These are phyloP conservation scores for Cucurbita ficifolia DNA, from an alignment of 306 rosid species.

Conservation along the genomic window DNA sequence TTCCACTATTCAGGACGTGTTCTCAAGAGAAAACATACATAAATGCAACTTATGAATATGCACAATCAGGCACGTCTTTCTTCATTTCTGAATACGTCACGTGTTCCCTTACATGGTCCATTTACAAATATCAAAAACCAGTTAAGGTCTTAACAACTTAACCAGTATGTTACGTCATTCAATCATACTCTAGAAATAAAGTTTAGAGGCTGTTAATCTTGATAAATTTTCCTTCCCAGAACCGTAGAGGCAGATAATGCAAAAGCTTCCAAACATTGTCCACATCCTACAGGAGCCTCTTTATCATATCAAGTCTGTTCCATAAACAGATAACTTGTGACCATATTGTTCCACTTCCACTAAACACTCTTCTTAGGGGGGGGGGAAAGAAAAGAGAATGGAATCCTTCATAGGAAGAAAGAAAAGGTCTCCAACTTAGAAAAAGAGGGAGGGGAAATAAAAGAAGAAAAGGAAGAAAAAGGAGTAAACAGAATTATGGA, in stretches of 20 bases:
- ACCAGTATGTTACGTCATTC: conserved; percentile 14
- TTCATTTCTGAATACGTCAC: conserved; percentile 25
- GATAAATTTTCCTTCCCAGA: conserved; percentile 34
- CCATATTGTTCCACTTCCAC: conserved; percentile 38
- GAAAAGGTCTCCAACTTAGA: conserved; percentile 16
- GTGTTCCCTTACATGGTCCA: conserved; percentile 25
- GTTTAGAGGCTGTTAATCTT: conserved; percentile 13
- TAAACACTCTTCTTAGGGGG: conserved; percentile 24
- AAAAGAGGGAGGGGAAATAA: neutral
- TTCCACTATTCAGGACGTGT: neutral
- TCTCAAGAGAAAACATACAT: neutral
- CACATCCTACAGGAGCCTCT: conserved; percentile 65
- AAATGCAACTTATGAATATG: conserved; percentile 3
- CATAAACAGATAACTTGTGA: conserved; percentile 63
- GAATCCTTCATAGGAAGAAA: conserved; percentile 19
- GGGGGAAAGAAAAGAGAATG: conserved; percentile 8
- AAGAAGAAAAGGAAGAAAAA: neutral
- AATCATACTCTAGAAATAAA: conserved; percentile 7
- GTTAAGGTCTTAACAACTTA: neutral
- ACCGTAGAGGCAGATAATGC: conserved; percentile 30
- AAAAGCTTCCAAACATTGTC: conserved; percentile 31
- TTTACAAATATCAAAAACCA: conserved; percentile 6
- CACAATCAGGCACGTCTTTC: conserved; percentile 24
- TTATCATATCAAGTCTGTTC: conserved; percentile 55
- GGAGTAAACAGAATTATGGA: neutral